phyloP scores from a whole-genome alignment of 257 asterid species.

The Jacaranda mimosifolia region DNA sequence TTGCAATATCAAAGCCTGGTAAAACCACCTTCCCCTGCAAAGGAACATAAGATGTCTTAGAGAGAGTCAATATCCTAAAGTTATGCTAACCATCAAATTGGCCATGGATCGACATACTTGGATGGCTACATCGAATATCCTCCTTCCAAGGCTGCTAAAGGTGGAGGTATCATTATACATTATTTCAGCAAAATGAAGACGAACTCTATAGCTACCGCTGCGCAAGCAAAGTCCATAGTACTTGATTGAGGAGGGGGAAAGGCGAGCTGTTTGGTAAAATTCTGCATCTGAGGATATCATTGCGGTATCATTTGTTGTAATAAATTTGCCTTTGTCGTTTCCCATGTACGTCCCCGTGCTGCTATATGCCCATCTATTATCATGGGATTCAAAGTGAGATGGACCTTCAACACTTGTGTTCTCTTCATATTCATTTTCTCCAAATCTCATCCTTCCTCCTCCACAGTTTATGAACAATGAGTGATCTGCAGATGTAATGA shows the following conservation, averaged over 20 bases:
- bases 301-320: slow-evolving; percentile 41
- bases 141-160: slow-evolving; percentile 75
- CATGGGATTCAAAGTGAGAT: slow-evolving; percentile 51
- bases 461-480: slow-evolving; percentile 85
- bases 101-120: slow-evolving; percentile 62
- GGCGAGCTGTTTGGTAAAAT: slow-evolving; percentile 78
- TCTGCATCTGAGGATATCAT: slow-evolving; percentile 43
- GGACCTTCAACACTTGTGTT: slow-evolving; percentile 61
- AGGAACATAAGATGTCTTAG: slow-evolving; percentile 6
- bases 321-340: background rate
- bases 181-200: slow-evolving; percentile 92
- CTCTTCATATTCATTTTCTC: slow-evolving; percentile 67
- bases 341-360: slow-evolving; percentile 69
- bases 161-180: slow-evolving; percentile 59
- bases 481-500: slow-evolving; percentile 55
- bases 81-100: background rate
- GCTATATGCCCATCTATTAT: slow-evolving; percentile 81
- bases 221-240: slow-evolving; percentile 81
- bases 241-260: slow-evolving; percentile 75
- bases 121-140: slow-evolving; percentile 86
- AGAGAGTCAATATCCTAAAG: slow-evolving; percentile 4
- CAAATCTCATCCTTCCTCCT: slow-evolving; percentile 52
- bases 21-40: slow-evolving; percentile 79
- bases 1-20: slow-evolving; percentile 64
- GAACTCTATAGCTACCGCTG: slow-evolving; percentile 86